Conservation (phyloP, 2,329 filamentous ascomycete species). For the Rugonectria rugulosa region DNA sequence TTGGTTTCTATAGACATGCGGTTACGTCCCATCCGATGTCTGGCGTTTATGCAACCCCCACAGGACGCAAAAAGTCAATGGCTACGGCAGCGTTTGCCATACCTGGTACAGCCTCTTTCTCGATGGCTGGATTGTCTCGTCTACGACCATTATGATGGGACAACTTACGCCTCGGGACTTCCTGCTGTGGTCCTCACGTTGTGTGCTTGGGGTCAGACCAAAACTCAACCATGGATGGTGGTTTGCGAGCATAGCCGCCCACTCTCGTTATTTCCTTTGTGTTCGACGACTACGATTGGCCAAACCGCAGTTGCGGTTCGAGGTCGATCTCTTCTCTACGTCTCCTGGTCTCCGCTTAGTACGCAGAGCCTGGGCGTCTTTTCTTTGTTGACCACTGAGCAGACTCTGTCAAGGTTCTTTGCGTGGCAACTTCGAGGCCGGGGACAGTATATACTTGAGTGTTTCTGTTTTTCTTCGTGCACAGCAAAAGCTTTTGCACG, state of each 20-base stretch:
- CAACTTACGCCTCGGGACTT: not conserved
- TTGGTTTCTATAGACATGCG: slow-evolving; percentile 37
- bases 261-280: slow-evolving; percentile 26
- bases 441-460: slow-evolving; percentile 40
- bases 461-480: slow-evolving; percentile 33
- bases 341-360: too few species aligned
- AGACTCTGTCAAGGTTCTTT: slow-evolving; percentile 3
- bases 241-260: slow-evolving; percentile 21
- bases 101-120: not conserved
- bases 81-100: too few species aligned
- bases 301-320: slow-evolving; percentile 15
- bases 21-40: slow-evolving; percentile 24
- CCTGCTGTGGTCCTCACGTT: slow-evolving; percentile 8
- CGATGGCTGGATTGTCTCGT: not conserved
- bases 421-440: slow-evolving; percentile 30
- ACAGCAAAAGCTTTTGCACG: slow-evolving; percentile 31
- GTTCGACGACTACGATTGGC: slow-evolving; percentile 21
- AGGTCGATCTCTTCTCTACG: slow-evolving; percentile 20
- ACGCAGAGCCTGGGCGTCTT: slow-evolving; percentile 16
- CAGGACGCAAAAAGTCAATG: not conserved
- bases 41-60: slow-evolving; percentile 3
- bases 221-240: slow-evolving; percentile 21
- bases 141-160: too few species aligned
- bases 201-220: slow-evolving; percentile 10
- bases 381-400: not conserved